Evolutionary conservation across 345 rosid species (phyloP).

Genomic region (Jatropha curcas): DNA sequence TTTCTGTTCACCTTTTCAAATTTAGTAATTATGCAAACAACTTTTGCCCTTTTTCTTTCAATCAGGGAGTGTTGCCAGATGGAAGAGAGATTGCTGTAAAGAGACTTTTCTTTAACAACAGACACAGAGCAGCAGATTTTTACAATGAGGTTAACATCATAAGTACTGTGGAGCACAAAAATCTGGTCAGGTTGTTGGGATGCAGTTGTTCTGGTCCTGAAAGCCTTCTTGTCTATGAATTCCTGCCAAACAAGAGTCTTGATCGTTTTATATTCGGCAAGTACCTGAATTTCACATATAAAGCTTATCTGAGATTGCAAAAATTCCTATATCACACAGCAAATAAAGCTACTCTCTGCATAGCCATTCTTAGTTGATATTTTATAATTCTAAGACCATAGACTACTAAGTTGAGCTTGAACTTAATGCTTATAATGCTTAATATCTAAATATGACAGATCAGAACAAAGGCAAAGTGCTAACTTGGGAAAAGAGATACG

Average conservation of each 20-base stretch:
- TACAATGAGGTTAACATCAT: slow-evolving; percentile 92
- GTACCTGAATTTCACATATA: neutral
- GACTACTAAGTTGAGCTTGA: neutral
- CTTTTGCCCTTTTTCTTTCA: neutral
- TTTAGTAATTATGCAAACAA: neutral
- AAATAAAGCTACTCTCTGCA: neutral
- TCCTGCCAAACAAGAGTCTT: slow-evolving; percentile 76
- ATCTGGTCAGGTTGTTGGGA: slow-evolving; percentile 85
- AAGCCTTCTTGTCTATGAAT: slow-evolving; percentile 92
- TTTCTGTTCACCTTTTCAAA: neutral
- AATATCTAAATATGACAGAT: slow-evolving; percentile 44
- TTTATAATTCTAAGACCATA: neutral
- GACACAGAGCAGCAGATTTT: slow-evolving; percentile 87
- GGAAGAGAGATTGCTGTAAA: slow-evolving; percentile 95
- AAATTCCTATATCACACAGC: neutral
- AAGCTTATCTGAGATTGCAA: slow-evolving; percentile 4
- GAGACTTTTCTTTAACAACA: slow-evolving; percentile 86
- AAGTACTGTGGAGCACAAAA: slow-evolving; percentile 84
- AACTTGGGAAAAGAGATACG: slow-evolving; percentile 67
- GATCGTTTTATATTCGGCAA: slow-evolving; percentile 81
- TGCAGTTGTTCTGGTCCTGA: slow-evolving; percentile 95
- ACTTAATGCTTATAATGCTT: neutral
- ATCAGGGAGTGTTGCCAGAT: slow-evolving; percentile 78
- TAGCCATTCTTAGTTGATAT: neutral
- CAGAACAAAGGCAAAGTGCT: slow-evolving; percentile 55